Conservation (phyloP, 73 alveolate genomes). For the Tetrahymena borealis region DNA sequence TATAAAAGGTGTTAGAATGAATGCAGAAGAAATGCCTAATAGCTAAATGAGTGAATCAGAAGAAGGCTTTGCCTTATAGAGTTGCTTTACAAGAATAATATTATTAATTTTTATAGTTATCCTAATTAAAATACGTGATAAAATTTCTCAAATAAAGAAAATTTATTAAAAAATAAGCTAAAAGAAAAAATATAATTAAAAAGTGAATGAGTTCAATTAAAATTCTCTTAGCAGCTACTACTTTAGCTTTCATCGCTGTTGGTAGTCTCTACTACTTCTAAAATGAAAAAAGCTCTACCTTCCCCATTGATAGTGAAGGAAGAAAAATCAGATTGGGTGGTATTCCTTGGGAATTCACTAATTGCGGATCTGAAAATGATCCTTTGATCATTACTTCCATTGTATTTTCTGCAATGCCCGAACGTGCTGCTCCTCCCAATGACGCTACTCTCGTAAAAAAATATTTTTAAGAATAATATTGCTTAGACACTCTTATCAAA, state of each 20-base stretch:
- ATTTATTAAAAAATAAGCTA: neutral
- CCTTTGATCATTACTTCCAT: neutral
- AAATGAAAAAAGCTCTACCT: neutral
- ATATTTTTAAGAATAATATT: neutral
- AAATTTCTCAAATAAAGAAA: neutral
- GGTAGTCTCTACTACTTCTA: neutral
- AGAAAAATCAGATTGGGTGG: neutral
- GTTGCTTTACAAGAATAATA: neutral
- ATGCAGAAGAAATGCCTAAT: no score
- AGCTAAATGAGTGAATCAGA: no score
- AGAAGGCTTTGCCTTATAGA: no score
- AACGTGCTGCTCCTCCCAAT: slow-evolving; percentile 1
- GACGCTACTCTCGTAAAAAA: neutral
- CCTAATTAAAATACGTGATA: neutral
- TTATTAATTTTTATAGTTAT: neutral
- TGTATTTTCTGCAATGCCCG: neutral
- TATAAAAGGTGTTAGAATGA: no score
- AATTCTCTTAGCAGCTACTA: neutral
- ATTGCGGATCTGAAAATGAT: neutral
- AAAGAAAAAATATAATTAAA: neutral
- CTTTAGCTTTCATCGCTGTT: neutral
- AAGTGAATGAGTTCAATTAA: neutral
- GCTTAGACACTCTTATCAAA: neutral
- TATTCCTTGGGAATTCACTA: neutral
- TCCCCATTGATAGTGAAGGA: neutral